Evolutionary conservation across 2,329 filamentous ascomycete species (phyloP).

Genomic region (Hypoxylon sp.): DNA sequence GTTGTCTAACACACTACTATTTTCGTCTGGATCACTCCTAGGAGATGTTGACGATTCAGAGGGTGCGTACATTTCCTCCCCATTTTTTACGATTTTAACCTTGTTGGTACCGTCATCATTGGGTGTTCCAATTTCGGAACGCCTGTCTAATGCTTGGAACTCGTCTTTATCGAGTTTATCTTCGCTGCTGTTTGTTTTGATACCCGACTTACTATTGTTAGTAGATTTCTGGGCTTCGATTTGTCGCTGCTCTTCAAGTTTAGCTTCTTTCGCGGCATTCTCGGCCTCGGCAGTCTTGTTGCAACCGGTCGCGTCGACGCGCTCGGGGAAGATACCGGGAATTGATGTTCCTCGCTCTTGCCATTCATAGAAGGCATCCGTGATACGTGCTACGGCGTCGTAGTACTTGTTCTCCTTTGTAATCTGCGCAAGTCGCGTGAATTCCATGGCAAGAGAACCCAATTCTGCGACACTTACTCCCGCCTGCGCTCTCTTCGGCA

Average conservation of each 20-base stretch:
- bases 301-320: constrained; percentile 85
- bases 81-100: constrained; percentile 30
- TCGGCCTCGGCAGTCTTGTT: constrained; percentile 67
- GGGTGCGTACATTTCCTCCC: constrained; percentile 34
- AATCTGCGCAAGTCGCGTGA: constrained; percentile 88
- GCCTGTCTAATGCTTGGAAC: constrained; percentile 17
- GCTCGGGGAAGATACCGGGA: constrained; percentile 85
- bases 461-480: constrained; percentile 77
- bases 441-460: constrained; percentile 87
- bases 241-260: constrained; percentile 39
- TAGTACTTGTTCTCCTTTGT: constrained; percentile 88
- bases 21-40: constrained; percentile 8
- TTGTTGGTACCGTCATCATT: constrained; percentile 28
- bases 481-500: constrained; percentile 73
- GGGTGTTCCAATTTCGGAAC: constrained; percentile 32
- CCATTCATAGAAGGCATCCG: constrained; percentile 81
- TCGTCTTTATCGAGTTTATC: constrained; percentile 9
- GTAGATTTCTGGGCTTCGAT: constrained; percentile 18
- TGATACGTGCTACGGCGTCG: constrained; percentile 89
- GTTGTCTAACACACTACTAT: not conserved
- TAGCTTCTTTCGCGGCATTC: constrained; percentile 54
- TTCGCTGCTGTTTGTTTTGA: constrained; percentile 4
- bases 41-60: constrained; percentile 12
- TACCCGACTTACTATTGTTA: constrained; percentile 7
- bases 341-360: constrained; percentile 79